These are phyloP conservation scores for Ceratobasidium sp. DNA, from an alignment of 1,284 basidiomycete species.

Conservation along the genomic window DNA sequence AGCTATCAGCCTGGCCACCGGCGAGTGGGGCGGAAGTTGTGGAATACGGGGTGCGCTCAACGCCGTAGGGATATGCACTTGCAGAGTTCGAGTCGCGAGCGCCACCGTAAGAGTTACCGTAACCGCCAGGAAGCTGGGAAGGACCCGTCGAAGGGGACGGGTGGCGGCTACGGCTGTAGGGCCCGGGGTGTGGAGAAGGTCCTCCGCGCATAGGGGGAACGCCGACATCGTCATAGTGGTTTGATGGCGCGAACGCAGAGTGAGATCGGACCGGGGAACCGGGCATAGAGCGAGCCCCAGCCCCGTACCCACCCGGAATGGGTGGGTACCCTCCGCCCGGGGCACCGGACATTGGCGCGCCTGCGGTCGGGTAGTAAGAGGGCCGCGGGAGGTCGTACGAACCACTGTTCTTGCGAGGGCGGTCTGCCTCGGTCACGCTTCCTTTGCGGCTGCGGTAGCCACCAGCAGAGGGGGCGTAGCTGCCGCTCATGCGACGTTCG, in stretches of 20 bases:
- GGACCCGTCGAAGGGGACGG: conserved; percentile 34
- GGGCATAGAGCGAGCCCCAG: conserved; percentile 37
- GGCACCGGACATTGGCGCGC: conserved; percentile 16
- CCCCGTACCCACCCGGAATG: conserved; percentile 37
- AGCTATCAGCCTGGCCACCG: conserved; percentile 14
- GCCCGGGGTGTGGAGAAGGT: conserved; percentile 32
- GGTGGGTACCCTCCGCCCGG: conserved; percentile 33
- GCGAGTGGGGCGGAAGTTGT: conserved; percentile 27
- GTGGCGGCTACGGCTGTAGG: conserved; percentile 35
- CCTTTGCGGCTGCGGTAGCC: conserved; percentile 40
- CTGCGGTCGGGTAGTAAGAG: conserved; percentile 30
- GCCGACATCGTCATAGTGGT: conserved; percentile 25
- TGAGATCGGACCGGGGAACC: conserved; percentile 41
- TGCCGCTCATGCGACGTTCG: conserved; percentile 42
- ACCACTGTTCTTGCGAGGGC: conserved; percentile 36
- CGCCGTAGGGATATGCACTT: conserved; percentile 21
- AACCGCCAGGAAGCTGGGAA: conserved; percentile 27
- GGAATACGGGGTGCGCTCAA: conserved; percentile 33
- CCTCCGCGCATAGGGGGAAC: conserved; percentile 26
- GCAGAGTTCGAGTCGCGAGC: conserved; percentile 20
- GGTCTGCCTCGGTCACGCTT: conserved; percentile 36
- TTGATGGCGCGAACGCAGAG: conserved; percentile 36
- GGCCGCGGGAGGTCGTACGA: conserved; percentile 19
- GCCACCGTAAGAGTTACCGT: conserved; percentile 3
- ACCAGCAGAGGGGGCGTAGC: conserved; percentile 37